These are phyloP conservation scores for Botrytis pseudocinerea DNA, from an alignment of 2,329 filamentous ascomycete species.

Conservation along the genomic window DNA sequence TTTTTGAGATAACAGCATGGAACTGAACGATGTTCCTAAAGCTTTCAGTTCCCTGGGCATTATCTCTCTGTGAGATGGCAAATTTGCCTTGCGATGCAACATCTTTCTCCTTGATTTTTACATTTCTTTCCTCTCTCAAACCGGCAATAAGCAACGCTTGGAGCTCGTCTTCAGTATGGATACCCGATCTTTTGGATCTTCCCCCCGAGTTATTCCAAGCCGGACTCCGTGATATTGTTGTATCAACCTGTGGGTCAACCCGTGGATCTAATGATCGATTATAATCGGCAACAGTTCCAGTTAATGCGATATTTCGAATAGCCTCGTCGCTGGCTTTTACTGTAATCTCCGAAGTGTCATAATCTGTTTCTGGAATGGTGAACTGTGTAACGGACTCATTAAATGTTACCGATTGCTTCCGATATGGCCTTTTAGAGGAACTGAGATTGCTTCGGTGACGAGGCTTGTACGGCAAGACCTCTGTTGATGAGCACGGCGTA, in stretches of 20 bases:
- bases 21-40: not conserved
- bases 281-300: not conserved
- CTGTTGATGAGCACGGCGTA: not conserved
- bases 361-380: not conserved
- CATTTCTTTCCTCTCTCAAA: not conserved
- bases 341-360: not conserved
- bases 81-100: not conserved
- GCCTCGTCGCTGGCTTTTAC: not conserved
- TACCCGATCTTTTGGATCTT: not conserved
- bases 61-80: not conserved
- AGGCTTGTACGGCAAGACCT: not conserved
- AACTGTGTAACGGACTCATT: not conserved
- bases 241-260: not conserved
- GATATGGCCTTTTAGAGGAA: not conserved
- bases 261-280: not conserved
- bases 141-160: not conserved
- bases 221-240: too few relatives aligned
- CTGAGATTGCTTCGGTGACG: not conserved
- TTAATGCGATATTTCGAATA: not conserved
- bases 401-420: slow-evolving; percentile 6
- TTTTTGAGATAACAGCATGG: not conserved
- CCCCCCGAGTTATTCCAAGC: not conserved
- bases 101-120: not conserved
- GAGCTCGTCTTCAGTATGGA: not conserved
- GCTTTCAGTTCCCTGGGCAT: not conserved